Base-by-base conservation (phyloP, 2,329 filamentous ascomycete species). In the Aureobasidium sp. region DNA sequence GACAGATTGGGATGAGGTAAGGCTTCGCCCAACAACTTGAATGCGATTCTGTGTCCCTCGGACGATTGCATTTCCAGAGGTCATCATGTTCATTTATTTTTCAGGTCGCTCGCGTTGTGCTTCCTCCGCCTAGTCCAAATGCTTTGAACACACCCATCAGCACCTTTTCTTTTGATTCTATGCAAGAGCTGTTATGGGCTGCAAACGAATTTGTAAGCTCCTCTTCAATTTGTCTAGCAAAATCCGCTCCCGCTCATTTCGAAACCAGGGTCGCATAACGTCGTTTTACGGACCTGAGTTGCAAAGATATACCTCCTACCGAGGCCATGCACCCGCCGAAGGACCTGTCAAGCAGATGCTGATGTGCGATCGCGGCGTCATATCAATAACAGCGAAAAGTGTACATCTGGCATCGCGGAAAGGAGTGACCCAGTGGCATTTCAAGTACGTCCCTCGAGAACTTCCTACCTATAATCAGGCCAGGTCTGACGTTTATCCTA, bases 181-280 rank as follows among this genome's bases (percentile, higher is more conserved):
- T 83, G 42, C 89, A 96, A 74, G 94, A 99, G 74, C 82, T 99
- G 39, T 77, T 99, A 59, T 99, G 95, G 94, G 86, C 87, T 3
- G 95, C 92, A 51, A 96, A 94, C 74, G 90, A 94, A 78, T 90
- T 87, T 81, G 90, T 94, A 80, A 79, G 84, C 75, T 29, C 17
- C 45, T 48, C 25, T 22, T 37, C 17, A 2, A 8, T 20, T 8
- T 5, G 1, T 22, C 17, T 14, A 11, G 9, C 3, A 6, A 51
- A 42, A 12, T 45, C 27, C 34, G 44, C 11, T 31, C 15, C 2
- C 66, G 37, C 7, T 57, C 9, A 61, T 57, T 29, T n/a, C 39
- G 57, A 34, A 45, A 31, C 34, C 68, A 96, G 90, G 94, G 94
- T 65, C 87, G 91, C 67, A 85, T 97, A 52, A 88, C 86, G 48